A percentile compares a stretch with the other conserved stretches of the same genome.
phyloP scores from a whole-genome alignment of 2,329 filamentous ascomycete species.

The Nigrograna mackinnonii region DNA sequence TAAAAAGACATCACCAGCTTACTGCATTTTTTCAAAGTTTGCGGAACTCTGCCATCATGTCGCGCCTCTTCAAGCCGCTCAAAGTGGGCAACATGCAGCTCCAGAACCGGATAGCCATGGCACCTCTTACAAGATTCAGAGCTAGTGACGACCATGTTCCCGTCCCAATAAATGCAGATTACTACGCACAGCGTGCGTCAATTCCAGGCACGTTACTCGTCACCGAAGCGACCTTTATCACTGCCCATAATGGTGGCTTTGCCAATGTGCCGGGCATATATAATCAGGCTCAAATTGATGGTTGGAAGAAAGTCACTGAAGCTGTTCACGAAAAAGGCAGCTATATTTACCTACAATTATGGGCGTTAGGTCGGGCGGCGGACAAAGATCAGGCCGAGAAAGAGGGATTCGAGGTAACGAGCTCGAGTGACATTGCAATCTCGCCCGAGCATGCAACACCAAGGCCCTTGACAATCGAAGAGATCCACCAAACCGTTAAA shows the following conservation, averaged over 20 bases:
- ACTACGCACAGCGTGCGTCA: conserved; percentile 59
- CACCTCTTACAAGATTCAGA: conserved; percentile 44
- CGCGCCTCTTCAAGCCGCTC: conserved; percentile 35
- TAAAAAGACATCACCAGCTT: too few species aligned
- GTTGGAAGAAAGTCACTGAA: conserved; percentile 64
- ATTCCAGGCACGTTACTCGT: conserved; percentile 62
- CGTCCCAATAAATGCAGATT: conserved; percentile 46
- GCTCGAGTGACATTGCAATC: conserved; percentile 34
- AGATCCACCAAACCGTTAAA: conserved; percentile 34
- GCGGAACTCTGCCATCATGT: too few species aligned
- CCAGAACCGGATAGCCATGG: conserved; percentile 39
- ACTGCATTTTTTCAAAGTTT: too few species aligned
- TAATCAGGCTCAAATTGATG: conserved; percentile 50
- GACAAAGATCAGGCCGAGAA: conserved; percentile 38
- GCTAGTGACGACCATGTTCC: conserved; percentile 54
- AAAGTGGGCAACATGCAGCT: conserved; percentile 37
- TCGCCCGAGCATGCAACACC: conserved; percentile 49
- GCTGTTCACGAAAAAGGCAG: conserved; percentile 66
- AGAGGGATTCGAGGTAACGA: conserved; percentile 37
- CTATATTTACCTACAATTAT: conserved; percentile 66
- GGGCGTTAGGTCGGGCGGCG: conserved; percentile 62
- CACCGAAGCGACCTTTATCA: conserved; percentile 60
- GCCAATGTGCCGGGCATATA: conserved; percentile 62
- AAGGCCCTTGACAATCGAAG: conserved; percentile 33
- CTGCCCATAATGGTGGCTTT: conserved; percentile 50